Evolutionary conservation across 1,284 basidiomycete genomes (phyloP).

Genomic region (Bothia castanella): DNA sequence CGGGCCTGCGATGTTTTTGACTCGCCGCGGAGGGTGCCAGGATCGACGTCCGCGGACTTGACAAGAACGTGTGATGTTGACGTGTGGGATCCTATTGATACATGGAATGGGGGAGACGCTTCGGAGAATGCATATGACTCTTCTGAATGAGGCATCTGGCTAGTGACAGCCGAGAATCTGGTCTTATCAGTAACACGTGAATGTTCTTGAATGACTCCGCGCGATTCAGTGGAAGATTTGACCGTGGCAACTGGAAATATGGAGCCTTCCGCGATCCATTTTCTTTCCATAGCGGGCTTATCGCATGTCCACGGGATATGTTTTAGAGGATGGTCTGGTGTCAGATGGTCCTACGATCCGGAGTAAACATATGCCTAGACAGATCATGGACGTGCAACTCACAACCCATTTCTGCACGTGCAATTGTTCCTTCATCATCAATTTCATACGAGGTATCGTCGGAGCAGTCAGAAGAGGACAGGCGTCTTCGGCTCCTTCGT

Average conservation of each 20-base stretch:
- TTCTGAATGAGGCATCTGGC: slow-evolving; percentile 2
- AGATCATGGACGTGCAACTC: slow-evolving; percentile 25
- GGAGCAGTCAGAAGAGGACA: slow-evolving; percentile 39
- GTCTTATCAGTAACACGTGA: neutral
- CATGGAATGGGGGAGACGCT: neutral
- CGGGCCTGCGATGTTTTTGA: slow-evolving; percentile 1
- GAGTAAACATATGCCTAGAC: slow-evolving; percentile 7
- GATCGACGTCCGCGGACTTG: slow-evolving; percentile 11
- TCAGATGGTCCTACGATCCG: slow-evolving; percentile 31
- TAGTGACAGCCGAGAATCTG: neutral
- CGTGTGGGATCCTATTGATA: slow-evolving; percentile 2
- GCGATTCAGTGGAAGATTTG: slow-evolving; percentile 25
- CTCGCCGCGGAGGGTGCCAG: slow-evolving; percentile 9
- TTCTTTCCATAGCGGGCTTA: slow-evolving; percentile 24
- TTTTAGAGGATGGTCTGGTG: slow-evolving; percentile 35
- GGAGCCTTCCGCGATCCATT: slow-evolving; percentile 55
- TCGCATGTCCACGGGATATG: slow-evolving; percentile 46
- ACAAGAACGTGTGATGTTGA: slow-evolving; percentile 1
- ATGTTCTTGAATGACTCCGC: slow-evolving; percentile 15
- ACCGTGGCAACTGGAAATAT: slow-evolving; percentile 43
- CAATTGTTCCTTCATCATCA: slow-evolving; percentile 48
- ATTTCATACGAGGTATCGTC: slow-evolving; percentile 49
- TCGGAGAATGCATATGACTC: slow-evolving; percentile 1
- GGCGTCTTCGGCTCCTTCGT: slow-evolving; percentile 14
- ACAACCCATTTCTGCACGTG: slow-evolving; percentile 54